Conservation (phyloP, 2,329 filamentous ascomycete species). For the Magnaporthales sp. region DNA sequence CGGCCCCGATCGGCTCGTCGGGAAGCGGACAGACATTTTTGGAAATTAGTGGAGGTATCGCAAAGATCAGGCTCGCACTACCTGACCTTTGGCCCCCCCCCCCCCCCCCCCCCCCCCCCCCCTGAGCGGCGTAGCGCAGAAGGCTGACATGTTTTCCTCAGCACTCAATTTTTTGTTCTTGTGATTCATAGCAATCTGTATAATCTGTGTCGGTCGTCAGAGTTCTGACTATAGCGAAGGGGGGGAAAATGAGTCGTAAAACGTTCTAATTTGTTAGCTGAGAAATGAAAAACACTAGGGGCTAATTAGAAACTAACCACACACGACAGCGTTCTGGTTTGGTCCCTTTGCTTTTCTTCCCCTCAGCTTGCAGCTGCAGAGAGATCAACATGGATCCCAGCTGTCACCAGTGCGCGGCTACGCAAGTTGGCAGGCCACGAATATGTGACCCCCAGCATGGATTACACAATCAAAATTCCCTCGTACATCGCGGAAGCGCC, state of each 20-base stretch:
- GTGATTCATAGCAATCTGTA: not conserved
- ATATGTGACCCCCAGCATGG: not conserved
- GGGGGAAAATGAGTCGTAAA: not conserved
- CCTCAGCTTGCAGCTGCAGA: too few relatives aligned
- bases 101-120: too few relatives aligned
- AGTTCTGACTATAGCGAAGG: not conserved
- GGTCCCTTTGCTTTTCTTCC: not conserved
- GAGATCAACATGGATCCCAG: not conserved
- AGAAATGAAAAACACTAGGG: not conserved
- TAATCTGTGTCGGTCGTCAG: not conserved
- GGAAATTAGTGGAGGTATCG: not conserved
- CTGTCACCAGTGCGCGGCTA: not conserved
- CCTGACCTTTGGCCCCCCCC: not conserved
- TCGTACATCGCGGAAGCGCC: not conserved
- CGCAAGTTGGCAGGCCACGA: not conserved
- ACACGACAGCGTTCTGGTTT: not conserved
- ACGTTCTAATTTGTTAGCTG: not conserved
- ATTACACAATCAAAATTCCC: not conserved
- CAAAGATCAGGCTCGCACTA: not conserved
- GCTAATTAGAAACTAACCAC: not conserved
- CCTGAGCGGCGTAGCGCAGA: not conserved
- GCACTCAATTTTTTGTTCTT: not conserved
- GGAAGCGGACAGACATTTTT: not conserved
- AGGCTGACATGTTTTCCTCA: not conserved
- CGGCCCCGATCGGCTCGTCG: not conserved